Percentiles rank a stretch among this genome's conserved stretches.
Conservation (phyloP, 2,329 filamentous ascomycete genomes). For the Stemphylium beticola region DNA sequence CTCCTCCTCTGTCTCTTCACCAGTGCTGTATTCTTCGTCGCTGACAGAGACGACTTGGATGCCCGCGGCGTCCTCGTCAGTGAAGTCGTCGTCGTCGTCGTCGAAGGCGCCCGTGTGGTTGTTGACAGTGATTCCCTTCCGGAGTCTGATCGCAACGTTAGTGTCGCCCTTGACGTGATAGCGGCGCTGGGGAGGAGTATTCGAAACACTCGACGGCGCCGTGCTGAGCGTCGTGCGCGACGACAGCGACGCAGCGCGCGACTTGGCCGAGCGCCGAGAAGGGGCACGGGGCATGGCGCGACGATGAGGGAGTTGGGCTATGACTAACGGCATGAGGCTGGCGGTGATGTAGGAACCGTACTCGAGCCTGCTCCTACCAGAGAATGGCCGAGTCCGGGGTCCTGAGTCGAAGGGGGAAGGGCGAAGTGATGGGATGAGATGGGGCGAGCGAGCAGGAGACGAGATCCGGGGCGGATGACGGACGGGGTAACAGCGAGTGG, state of each 20-base stretch:
- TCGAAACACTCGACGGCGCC: conserved; percentile 39
- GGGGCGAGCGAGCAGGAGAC: conserved; percentile 19
- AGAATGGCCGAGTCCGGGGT: conserved; percentile 48
- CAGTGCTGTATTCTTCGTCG: conserved; percentile 40
- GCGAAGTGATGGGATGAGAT: conserved; percentile 30
- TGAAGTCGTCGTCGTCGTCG: conserved; percentile 37
- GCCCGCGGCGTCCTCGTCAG: conserved; percentile 43
- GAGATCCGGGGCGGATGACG: conserved; percentile 2
- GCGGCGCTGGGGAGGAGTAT: conserved; percentile 30
- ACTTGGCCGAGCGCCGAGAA: conserved; percentile 34
- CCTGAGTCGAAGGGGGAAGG: conserved; percentile 24
- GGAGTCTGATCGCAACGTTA: conserved; percentile 47
- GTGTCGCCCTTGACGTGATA: conserved; percentile 40
- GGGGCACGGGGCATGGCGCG: conserved; percentile 30
- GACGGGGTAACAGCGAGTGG: background rate
- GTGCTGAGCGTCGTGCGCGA: conserved; percentile 31
- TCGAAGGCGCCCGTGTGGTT: conserved; percentile 42
- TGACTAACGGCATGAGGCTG: conserved; percentile 53
- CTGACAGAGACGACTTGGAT: conserved; percentile 41
- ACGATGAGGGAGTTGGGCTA: conserved; percentile 45
- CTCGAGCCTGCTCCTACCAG: conserved; percentile 48
- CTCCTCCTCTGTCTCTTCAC: conserved; percentile 31
- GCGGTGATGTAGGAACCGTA: conserved; percentile 39
- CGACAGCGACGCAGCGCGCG: conserved; percentile 31
- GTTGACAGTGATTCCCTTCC: conserved; percentile 50